Percentiles rank a stretch among this genome's conserved stretches.
Evolutionary conservation across 2,329 filamentous ascomycete genomes (phyloP).

Genomic region (Aspergillus oerlinghausenensis): DNA sequence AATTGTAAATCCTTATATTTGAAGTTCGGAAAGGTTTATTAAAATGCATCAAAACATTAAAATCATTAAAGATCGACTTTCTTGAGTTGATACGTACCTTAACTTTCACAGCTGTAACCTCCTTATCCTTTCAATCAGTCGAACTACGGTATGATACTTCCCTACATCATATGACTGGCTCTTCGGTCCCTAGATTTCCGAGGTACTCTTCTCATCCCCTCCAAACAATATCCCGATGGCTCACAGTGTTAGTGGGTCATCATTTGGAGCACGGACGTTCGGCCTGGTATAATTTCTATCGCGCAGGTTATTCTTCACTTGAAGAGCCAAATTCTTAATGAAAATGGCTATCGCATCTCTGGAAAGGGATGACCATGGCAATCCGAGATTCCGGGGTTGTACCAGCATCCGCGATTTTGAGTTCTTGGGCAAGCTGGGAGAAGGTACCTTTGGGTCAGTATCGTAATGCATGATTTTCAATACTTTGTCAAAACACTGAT

Average conservation of each 20-base stretch:
- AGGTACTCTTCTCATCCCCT: not conserved
- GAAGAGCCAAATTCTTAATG: not conserved
- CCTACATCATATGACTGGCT: not conserved
- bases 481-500: slow-evolving; percentile 11
- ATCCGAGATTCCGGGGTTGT: slow-evolving; percentile 72
- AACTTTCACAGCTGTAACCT: not conserved
- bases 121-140: not conserved
- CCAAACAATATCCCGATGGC: not conserved
- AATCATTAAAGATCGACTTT: not conserved
- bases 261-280: not conserved
- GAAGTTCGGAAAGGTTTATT: not conserved
- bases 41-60: not conserved
- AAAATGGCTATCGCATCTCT: slow-evolving; percentile 38
- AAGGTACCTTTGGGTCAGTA: slow-evolving; percentile 85
- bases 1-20: not conserved
- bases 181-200: not conserved
- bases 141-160: not conserved
- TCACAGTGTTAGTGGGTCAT: not conserved
- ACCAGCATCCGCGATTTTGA: slow-evolving; percentile 50
- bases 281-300: not conserved
- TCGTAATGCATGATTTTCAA: not conserved
- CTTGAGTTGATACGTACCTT: not conserved
- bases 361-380: slow-evolving; percentile 45
- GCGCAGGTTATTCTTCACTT: not conserved
- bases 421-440: slow-evolving; percentile 61